Evolutionary conservation across 1,139 yeast genomes (phyloP).

Genomic region (Pichia sp.): DNA sequence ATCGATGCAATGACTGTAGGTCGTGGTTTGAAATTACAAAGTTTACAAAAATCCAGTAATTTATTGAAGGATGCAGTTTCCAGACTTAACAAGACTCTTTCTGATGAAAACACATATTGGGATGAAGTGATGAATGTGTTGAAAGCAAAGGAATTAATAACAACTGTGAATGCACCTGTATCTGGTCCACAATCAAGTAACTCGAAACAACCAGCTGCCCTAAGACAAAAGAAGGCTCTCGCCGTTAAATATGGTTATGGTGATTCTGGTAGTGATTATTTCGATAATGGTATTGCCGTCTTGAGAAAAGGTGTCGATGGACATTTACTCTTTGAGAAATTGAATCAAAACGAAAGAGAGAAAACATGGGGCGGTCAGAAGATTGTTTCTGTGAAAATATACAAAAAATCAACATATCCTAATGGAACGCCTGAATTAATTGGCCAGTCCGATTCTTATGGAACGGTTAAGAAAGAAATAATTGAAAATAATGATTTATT

Average conservation of each 20-base stretch:
- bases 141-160: conserved; percentile 66
- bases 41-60: conserved; percentile 55
- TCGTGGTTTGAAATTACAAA: conserved; percentile 84
- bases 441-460: conserved; percentile 16
- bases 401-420: conserved; percentile 14
- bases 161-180: conserved; percentile 52
- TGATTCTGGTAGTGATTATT: conserved; percentile 81
- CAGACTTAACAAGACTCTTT: conserved; percentile 52
- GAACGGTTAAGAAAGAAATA: conserved; percentile 6
- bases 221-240: conserved; percentile 36
- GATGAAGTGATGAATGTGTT: conserved; percentile 51
- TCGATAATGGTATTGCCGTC: conserved; percentile 73
- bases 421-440: conserved; percentile 9
- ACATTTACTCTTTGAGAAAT: conserved; percentile 28
- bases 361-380: conserved; percentile 32
- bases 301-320: conserved; percentile 41
- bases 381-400: conserved; percentile 51
- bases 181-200: not conserved
- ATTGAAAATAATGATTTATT: conserved; percentile 18
- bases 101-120: conserved; percentile 76
- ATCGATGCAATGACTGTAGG: conserved; percentile 39
- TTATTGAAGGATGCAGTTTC: conserved; percentile 52
- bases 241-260: conserved; percentile 90
- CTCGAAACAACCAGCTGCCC: conserved; percentile 34
- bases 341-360: conserved; percentile 31